These are phyloP conservation scores for Moricandia arvensis DNA, from an alignment of 345 rosid genomes.

Conservation along the genomic window DNA sequence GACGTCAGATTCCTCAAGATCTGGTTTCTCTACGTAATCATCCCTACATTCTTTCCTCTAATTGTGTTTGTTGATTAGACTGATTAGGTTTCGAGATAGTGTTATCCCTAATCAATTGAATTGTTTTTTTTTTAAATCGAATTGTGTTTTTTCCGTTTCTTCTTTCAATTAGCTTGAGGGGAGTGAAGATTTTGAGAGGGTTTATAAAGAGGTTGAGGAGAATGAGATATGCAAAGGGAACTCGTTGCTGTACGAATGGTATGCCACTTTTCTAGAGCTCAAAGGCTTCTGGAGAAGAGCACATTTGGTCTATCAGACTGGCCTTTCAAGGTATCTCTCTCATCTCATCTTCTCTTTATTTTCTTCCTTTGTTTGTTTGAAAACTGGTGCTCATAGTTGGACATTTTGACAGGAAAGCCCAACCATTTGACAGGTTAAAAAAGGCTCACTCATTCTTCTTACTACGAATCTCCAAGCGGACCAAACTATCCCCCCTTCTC, in stretches of 20 bases:
- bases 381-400: conserved; percentile 2
- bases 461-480: conserved; percentile 60
- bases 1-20: conserved; percentile 92
- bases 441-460: conserved; percentile 57
- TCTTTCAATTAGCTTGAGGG: conserved; percentile 56
- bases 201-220: conserved; percentile 62
- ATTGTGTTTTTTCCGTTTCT: neutral
- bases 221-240: conserved; percentile 46
- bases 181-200: conserved; percentile 52
- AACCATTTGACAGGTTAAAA: conserved; percentile 68
- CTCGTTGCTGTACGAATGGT: conserved; percentile 72
- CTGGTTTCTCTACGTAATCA: conserved; percentile 78
- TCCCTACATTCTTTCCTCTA: neutral
- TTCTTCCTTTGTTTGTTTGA: neutral
- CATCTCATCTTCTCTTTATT: neutral
- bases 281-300: conserved; percentile 73
- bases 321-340: conserved; percentile 74
- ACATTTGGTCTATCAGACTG: conserved; percentile 58
- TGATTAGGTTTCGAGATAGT: neutral
- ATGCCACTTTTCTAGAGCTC: conserved; percentile 71
- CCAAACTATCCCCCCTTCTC: conserved; percentile 41
- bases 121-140: no score
- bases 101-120: neutral
- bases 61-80: neutral
- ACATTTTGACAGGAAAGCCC: conserved; percentile 66